Evolutionary conservation across 163 green algal genomes (phyloP).

Genomic region (Scenedesmus sp.): DNA sequence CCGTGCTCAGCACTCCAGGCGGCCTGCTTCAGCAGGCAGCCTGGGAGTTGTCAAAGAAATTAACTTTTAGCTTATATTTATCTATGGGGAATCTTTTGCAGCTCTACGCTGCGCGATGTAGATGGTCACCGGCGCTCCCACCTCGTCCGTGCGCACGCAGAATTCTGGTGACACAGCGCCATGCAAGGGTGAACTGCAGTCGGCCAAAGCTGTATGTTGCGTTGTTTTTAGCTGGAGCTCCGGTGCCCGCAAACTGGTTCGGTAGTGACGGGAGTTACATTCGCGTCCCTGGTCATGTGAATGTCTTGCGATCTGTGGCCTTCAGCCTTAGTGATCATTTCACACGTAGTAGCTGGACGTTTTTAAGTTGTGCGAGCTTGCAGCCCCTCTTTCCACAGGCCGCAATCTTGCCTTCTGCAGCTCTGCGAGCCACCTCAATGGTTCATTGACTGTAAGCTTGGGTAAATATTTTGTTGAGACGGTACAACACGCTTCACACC

Average conservation of each 20-base stretch:
- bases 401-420: not conserved
- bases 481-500: not conserved
- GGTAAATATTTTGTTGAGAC: not conserved
- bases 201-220: no score
- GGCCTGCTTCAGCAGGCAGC: not conserved
- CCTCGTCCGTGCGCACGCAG: not conserved
- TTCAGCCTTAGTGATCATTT: not conserved
- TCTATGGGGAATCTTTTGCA: no score
- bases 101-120: not conserved
- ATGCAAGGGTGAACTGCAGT: not conserved
- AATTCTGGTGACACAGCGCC: not conserved
- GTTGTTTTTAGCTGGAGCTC: not conserved
- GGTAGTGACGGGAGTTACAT: conserved; percentile 13
- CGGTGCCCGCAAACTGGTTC: not conserved
- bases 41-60: no score
- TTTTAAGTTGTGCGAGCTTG: not conserved
- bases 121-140: not conserved
- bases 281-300: not conserved
- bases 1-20: not conserved
- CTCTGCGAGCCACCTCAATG: not conserved
- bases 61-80: no score
- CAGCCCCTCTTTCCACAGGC: not conserved
- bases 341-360: not conserved
- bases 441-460: not conserved
- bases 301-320: not conserved